Conservation (phyloP, 352 stramenopile species). For the Pythium monospermum region DNA sequence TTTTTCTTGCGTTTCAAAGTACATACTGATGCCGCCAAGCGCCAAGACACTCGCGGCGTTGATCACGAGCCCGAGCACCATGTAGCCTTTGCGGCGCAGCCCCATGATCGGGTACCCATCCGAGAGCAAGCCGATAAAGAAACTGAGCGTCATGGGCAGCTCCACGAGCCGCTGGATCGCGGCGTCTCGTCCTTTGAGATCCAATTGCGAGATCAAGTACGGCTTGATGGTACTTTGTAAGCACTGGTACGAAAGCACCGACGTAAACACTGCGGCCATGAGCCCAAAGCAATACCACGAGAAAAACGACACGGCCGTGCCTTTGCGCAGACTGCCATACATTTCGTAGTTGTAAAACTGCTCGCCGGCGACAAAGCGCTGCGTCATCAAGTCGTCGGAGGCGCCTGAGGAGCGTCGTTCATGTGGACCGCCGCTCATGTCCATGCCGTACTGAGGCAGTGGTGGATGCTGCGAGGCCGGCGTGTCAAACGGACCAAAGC, state of each 20-base stretch:
- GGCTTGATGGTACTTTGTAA: slow-evolving; percentile 58
- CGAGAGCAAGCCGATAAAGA: slow-evolving; percentile 71
- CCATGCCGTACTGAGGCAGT: background rate
- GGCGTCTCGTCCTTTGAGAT: slow-evolving; percentile 38
- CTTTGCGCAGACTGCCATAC: slow-evolving; percentile 63
- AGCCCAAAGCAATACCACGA: slow-evolving; percentile 61
- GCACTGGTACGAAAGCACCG: slow-evolving; percentile 67
- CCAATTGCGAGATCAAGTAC: slow-evolving; percentile 53
- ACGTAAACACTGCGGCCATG: slow-evolving; percentile 43
- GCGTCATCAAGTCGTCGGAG: slow-evolving; percentile 8
- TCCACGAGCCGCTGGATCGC: slow-evolving; percentile 50
- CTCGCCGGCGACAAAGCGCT: slow-evolving; percentile 31
- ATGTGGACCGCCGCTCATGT: slow-evolving; percentile 3
- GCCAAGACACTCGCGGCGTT: slow-evolving; percentile 67
- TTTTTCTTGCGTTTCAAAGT: slow-evolving; percentile 32
- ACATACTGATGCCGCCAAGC: slow-evolving; percentile 51
- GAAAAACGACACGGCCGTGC: slow-evolving; percentile 49
- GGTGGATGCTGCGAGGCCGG: background rate
- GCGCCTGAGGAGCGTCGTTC: slow-evolving; percentile 1
- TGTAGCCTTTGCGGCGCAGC: slow-evolving; percentile 79
- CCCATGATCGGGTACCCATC: slow-evolving; percentile 75
- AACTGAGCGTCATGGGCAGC: slow-evolving; percentile 51
- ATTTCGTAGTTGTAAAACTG: slow-evolving; percentile 73
- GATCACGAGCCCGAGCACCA: slow-evolving; percentile 51
- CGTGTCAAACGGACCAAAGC: slow-evolving; percentile 17